Evolutionary conservation across 139 green algal genomes (phyloP).

Genomic region (Picochlorum sp.): DNA sequence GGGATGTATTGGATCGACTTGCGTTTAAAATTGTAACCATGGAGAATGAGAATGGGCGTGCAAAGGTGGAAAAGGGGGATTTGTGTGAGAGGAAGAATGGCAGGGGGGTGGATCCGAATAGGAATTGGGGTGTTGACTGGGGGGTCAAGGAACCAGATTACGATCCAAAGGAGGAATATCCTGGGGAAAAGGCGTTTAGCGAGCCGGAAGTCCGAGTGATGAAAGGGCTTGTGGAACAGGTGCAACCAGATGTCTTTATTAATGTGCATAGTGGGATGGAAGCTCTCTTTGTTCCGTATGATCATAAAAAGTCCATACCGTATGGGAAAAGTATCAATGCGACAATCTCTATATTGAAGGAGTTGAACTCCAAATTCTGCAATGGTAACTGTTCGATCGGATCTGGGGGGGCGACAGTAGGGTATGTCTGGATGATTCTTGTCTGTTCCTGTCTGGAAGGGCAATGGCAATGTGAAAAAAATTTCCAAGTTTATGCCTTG

Average conservation of each 20-base stretch:
- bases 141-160: conserved; percentile 89
- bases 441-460: not conserved
- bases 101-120: conserved; percentile 90
- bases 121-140: conserved; percentile 94
- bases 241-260: conserved; percentile 83
- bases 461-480: not conserved
- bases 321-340: conserved; percentile 20
- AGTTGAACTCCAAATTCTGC: conserved; percentile 56
- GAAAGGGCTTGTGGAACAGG: conserved; percentile 34
- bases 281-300: conserved; percentile 91
- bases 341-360: conserved; percentile 52
- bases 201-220: conserved; percentile 84
- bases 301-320: conserved; percentile 54
- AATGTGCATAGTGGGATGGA: conserved; percentile 96
- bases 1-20: conserved; percentile 23
- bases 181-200: conserved; percentile 64
- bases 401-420: conserved; percentile 80
- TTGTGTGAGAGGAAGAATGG: conserved; percentile 97
- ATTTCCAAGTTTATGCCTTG: not conserved
- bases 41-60: conserved; percentile 82
- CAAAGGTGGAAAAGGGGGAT: conserved; percentile 61
- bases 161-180: conserved; percentile 80
- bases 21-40: conserved; percentile 80
- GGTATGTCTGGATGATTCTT: conserved; percentile 40
- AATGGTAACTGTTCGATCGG: conserved; percentile 59